A percentile compares a stretch with the other conserved stretches of the same genome.
Conservation (phyloP, 345 rosid species). For the Eucalyptus victrix region DNA sequence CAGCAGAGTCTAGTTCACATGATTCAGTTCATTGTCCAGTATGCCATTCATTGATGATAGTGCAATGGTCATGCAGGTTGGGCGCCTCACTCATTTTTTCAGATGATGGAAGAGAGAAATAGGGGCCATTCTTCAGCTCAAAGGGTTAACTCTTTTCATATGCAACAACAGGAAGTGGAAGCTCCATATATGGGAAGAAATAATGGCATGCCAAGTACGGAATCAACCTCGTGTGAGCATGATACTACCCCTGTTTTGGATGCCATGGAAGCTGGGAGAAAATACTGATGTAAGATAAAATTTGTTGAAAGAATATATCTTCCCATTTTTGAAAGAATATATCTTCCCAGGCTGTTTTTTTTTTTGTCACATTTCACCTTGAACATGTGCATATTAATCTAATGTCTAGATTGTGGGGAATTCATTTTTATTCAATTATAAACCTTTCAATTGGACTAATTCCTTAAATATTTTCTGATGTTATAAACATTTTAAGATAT, state of each 20-base stretch:
- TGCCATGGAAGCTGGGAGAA: not conserved
- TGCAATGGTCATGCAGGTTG: conserved; percentile 16
- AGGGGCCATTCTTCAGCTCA: not conserved
- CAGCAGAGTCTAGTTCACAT: not conserved
- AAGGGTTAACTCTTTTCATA: not conserved
- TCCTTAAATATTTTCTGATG: no score
- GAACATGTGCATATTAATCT: not conserved
- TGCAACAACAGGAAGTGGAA: not conserved
- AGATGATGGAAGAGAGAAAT: conserved; percentile 23
- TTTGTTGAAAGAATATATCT: not conserved
- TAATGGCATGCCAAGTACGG: not conserved
- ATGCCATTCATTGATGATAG: not conserved
- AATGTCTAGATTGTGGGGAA: no score
- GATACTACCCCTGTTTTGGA: not conserved
- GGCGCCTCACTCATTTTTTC: conserved; percentile 49
- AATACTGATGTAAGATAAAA: not conserved
- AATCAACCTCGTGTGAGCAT: not conserved
- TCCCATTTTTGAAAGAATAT: not conserved
- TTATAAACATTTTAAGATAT: no score
- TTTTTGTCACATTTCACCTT: not conserved
- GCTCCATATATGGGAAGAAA: not conserved
- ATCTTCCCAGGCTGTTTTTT: not conserved
- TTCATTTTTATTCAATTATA: no score
- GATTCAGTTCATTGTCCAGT: not conserved
- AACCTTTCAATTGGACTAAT: no score